Evolutionary conservation across 2,329 filamentous ascomycete genomes (phyloP).

Genomic region (Lanzia echinophila): DNA sequence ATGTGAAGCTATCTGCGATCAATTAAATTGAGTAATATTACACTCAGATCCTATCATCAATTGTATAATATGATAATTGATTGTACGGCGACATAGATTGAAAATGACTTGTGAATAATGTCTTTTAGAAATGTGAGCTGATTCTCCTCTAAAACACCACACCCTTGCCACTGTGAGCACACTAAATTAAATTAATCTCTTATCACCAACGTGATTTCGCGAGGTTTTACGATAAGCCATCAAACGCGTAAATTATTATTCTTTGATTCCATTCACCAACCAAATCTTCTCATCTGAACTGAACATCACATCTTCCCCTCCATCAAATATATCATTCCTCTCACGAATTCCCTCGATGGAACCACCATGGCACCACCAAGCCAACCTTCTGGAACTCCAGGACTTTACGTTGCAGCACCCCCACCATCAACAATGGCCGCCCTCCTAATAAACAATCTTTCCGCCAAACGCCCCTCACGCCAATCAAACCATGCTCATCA

Average conservation of each 20-base stretch:
- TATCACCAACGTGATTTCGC: no score
- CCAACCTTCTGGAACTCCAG: slow-evolving; percentile 13
- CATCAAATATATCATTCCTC: no score
- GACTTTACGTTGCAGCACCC: slow-evolving; percentile 20
- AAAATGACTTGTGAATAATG: not conserved
- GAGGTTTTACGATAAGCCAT: no score
- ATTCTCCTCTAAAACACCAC: no score
- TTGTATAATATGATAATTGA: not conserved
- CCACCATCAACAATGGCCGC: slow-evolving; percentile 81
- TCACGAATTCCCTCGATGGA: slow-evolving; percentile 14
- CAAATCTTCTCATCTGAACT: no score
- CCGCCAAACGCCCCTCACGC: slow-evolving; percentile 54
- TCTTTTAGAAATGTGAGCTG: not conserved
- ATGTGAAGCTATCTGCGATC: not conserved
- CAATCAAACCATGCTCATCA: slow-evolving; percentile 36
- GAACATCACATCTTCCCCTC: no score
- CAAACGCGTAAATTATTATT: no score
- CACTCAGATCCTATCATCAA: not conserved
- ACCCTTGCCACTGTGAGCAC: no score
- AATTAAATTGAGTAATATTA: not conserved
- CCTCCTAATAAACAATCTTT: slow-evolving; percentile 76
- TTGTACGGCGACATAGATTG: not conserved
- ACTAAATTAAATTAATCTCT: no score
- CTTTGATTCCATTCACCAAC: no score
- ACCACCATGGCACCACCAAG: slow-evolving; percentile 20